These are phyloP conservation scores for Solanum gandarillasii DNA, from an alignment of 257 asterid genomes.

Conservation along the genomic window DNA sequence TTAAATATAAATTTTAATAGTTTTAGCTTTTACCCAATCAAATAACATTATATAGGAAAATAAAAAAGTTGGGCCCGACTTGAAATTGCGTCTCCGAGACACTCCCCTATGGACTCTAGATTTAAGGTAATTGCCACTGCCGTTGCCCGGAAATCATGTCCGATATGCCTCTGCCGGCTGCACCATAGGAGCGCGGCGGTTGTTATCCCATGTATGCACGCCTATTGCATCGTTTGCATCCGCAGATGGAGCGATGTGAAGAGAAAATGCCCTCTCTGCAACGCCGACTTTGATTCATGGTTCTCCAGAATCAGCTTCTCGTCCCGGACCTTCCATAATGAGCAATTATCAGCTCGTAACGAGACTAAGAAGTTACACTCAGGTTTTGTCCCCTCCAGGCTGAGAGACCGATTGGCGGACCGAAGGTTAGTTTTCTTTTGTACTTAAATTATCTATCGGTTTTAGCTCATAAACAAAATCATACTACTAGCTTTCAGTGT, in stretches of 20 bases:
- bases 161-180: slow-evolving; percentile 29
- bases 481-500: not conserved
- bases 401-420: slow-evolving; percentile 4
- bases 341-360: slow-evolving; percentile 1
- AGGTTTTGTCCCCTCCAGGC: not conserved
- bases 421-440: not conserved
- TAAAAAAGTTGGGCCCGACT: not conserved
- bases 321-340: slow-evolving; percentile 8
- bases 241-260: slow-evolving; percentile 45
- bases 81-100: no score
- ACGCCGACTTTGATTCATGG: slow-evolving; percentile 26
- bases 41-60: no score
- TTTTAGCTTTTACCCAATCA: no score
- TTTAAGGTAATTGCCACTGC: slow-evolving; percentile 4
- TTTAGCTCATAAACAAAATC: not conserved
- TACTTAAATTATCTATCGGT: not conserved
- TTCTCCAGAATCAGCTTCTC: slow-evolving; percentile 7
- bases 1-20: no score
- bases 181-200: slow-evolving; percentile 22
- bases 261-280: slow-evolving; percentile 50
- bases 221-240: slow-evolving; percentile 40
- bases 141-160: slow-evolving; percentile 21
- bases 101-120: not conserved
- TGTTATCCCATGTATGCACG: slow-evolving; percentile 35
- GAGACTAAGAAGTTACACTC: not conserved